Conservation (phyloP, 179 eudicot genomes). For the Gypsophila paniculata region DNA sequence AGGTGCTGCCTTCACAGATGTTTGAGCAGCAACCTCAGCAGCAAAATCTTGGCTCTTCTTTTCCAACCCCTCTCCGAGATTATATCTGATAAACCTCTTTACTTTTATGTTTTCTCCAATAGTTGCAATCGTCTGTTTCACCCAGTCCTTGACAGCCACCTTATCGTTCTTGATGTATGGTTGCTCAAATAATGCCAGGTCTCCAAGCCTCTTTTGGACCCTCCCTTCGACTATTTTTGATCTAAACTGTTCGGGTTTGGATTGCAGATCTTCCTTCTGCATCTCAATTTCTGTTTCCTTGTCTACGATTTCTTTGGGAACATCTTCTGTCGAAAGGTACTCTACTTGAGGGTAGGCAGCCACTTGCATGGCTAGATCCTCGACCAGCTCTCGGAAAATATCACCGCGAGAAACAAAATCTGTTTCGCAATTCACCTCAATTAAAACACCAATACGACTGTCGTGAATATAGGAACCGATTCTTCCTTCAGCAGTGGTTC, state of each 20-base stretch:
- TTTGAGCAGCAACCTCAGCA: constrained; percentile 98
- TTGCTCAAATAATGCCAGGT: constrained; percentile 87
- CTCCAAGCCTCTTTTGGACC: constrained; percentile 82
- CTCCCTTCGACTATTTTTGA: constrained; percentile 89
- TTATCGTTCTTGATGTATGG: constrained; percentile 90
- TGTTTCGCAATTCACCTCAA: constrained; percentile 91
- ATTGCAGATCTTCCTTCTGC: constrained; percentile 89
- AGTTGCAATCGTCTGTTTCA: constrained; percentile 89
- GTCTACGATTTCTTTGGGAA: constrained; percentile 59
- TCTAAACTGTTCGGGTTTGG: constrained; percentile 86
- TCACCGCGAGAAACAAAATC: constrained; percentile 95
- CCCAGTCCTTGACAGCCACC: constrained; percentile 71
- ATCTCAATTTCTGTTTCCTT: constrained; percentile 83
- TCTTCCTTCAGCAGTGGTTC: constrained; percentile 93
- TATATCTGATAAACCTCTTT: constrained; percentile 66
- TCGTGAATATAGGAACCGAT: constrained; percentile 92
- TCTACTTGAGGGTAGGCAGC: constrained; percentile 98
- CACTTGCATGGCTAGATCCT: constrained; percentile 96
- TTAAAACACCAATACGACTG: constrained; percentile 75
- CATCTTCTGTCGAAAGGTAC: constrained; percentile 67
- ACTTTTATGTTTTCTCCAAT: constrained; percentile 93
- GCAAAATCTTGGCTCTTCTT: constrained; percentile 90
- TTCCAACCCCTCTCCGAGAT: constrained; percentile 89
- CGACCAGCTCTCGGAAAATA: constrained; percentile 76
- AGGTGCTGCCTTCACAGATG: constrained; percentile 57